Evolutionary conservation across 2,329 filamentous ascomycete genomes (phyloP), one percentile per base, ranked within the genome.

Genomic region (Epichloe bromicola): DNA sequence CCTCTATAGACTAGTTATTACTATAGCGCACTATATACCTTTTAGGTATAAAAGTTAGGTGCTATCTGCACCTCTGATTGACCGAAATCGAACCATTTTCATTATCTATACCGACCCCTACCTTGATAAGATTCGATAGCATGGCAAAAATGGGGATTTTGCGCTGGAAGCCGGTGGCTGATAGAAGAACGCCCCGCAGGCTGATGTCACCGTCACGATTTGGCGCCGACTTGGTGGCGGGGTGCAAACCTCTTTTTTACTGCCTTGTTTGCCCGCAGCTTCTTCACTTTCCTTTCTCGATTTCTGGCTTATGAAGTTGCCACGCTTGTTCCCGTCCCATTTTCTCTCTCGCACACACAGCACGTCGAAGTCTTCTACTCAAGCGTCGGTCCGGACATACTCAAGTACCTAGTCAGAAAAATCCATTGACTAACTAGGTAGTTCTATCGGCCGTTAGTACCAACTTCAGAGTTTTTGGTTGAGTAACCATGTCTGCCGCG

Each of bases 401-500:
- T 30, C 4, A 0, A 30, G 8, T 30, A 11, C 30, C 30, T 11
- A 11, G 7, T 23, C 15, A n/a, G 2, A n/a, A 17, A 37, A 2
- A 4, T 8, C 10, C 19, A 12, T 38, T 12, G 17, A 12, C 5
- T 17, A 30, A 8, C 30, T 30, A 30, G 30, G 30, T 10, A 42
- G 30, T 23, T 37, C 19, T 26, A 23, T 20, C 34, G 8, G 34
- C 20, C 33, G 30, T 30, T 30, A 11, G 30, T 37, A n/a, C 14
- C 30, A 23, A 20, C 43, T 19, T 17, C 17, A 14, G 10, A 37
- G 44, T 46, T 34, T 33, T 20, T 7, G 11, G 8, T 15, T 14
- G 40, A 17, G 19, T 37, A 11, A 45, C n/a, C 20, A 55, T 51
- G 46, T 48, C 51, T 5, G 62, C 73, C 39, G 63, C 62, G 46